Base-by-base conservation (phyloP, 148 eudicot genomes). In the Amaranthus palmeri region DNA sequence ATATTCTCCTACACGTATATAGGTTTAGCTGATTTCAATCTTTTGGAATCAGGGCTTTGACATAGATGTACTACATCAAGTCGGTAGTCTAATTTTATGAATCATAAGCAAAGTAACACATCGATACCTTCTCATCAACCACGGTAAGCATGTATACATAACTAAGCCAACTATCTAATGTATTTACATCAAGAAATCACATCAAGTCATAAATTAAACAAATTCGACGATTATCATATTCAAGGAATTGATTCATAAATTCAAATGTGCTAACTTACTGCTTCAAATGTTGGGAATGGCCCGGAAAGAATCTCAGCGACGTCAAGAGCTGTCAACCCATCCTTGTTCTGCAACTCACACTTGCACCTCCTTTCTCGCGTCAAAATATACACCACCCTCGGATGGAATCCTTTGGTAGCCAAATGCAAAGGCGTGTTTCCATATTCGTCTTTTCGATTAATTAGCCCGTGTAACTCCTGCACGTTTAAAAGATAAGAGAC, bases 381-480 rank as follows among this genome's bases (percentile, higher is more conserved):
- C 81, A 79, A 42, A 61, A 40, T 60, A 43, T 53, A 54, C 14
- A 73, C 77, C 1, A 69, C 78, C 70, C 62, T 70, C 4, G 78
- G 74, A 45, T 74, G 74, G 46, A 60, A 58, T 7, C 53, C 66
- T 60, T 14, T 64, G 40, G 81, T 48, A 18, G 81, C 81, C 57
- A 79, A 79, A 64, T 79, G 81, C 58, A 74, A 65, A 10, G 81
- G 71, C n/a, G 82, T 79, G 25, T 74, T 70, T 0, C 82, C 78
- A 56, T 74, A 48, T 10, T 50, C 56, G 11, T 79, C 78, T 65
- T 64, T 79, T 14, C 36, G n/a, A 70, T 79, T 74, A 42, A 64
- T 56, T 0, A 79, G 41, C 4, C 54, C 10, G 53, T 61, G 40
- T 3, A 66, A 54, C 61, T 72, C 62, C 25, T 0, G 9, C 2